These are phyloP conservation scores for Quercus dentata DNA, from an alignment of 306 rosid genomes.

Conservation along the genomic window DNA sequence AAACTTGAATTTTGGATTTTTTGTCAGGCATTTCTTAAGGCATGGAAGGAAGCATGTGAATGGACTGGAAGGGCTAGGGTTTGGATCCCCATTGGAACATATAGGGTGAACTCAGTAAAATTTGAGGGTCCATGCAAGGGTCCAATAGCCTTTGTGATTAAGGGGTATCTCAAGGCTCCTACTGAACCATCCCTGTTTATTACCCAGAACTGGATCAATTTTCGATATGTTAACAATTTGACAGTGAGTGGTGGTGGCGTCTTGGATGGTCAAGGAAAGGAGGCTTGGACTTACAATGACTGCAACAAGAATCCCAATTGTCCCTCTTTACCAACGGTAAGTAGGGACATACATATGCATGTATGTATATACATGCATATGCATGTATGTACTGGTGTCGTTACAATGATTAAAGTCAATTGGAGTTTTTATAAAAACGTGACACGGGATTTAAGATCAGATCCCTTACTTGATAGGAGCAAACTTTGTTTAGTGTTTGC, in stretches of 20 bases:
- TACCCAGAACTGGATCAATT: constrained; percentile 43
- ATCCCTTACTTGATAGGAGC: constrained; percentile 42
- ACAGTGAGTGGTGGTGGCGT: constrained; percentile 49
- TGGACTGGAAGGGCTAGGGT: constrained; percentile 23
- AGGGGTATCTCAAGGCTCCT: constrained; percentile 49
- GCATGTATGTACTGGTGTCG: too few relatives aligned
- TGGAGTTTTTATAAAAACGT: neutral
- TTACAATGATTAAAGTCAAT: too few relatives aligned
- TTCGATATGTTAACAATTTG: constrained; percentile 37
- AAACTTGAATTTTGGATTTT: neutral
- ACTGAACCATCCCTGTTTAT: constrained; percentile 11
- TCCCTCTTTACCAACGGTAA: constrained; percentile 33
- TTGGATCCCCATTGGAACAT: constrained; percentile 41
- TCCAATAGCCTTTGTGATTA: constrained; percentile 26
- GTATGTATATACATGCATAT: too few relatives aligned
- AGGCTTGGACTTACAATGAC: constrained; percentile 43
- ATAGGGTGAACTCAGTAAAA: constrained; percentile 20
- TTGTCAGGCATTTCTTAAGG: constrained; percentile 39
- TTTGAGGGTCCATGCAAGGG: constrained; percentile 64
- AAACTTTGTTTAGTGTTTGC: constrained; percentile 38
- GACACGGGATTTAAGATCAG: constrained; percentile 45
- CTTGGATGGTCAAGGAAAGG: constrained; percentile 61
- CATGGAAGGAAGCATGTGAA: constrained; percentile 46
- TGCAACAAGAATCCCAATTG: constrained; percentile 34
- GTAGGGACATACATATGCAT: neutral